Base-by-base conservation (phyloP, 257 asterid species). In the Jacaranda copaia region DNA sequence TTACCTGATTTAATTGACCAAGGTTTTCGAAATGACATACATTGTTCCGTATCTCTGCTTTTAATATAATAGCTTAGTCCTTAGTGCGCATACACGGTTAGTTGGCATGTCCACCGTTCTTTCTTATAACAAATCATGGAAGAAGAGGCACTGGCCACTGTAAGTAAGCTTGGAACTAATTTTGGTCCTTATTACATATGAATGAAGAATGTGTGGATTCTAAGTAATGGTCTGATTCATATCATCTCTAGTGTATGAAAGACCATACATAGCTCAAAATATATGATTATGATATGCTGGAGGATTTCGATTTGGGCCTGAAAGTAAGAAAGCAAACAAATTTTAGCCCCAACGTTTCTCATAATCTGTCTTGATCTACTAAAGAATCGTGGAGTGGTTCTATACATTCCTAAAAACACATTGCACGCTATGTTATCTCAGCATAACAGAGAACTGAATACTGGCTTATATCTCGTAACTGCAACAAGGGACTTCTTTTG, bases 401-500 rank as follows among this genome's bases (percentile, higher is more conserved):
- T 49, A 32, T 45, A 15, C 32, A 25, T 32, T 46, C 35, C 40
- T 68, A 12, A 13, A 49, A 43, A 35, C 45, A 40, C 72, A 48
- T 69, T 15, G 14, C 19, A 14, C n/a, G 45, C 42, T 18, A 36
- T 55, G 15, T 62, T 46, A 35, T 62, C 53, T 62, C 60, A 13
- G 20, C 15, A 61, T 39, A 53, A n/a, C 38, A 48, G 65, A 36
- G 43, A 16, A 5, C 53, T 76, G 61, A 45, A 58, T 11, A 52
- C 73, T 51, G 38, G 73, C 14, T 40, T 70, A 35, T 38, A 53
- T 52, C 62, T 66, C 13, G 63, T 61, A 68, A 65, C 55, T 13
- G n/a, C 35, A 42, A 43, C 0, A 45, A 18, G 49, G 45, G 12
- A 53, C 13, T 14, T 15, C 39, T 60, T 80, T 60, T 69, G 57